These are phyloP conservation scores for Knoxia roxburghii DNA, from an alignment of 257 asterid species.

Conservation along the genomic window DNA sequence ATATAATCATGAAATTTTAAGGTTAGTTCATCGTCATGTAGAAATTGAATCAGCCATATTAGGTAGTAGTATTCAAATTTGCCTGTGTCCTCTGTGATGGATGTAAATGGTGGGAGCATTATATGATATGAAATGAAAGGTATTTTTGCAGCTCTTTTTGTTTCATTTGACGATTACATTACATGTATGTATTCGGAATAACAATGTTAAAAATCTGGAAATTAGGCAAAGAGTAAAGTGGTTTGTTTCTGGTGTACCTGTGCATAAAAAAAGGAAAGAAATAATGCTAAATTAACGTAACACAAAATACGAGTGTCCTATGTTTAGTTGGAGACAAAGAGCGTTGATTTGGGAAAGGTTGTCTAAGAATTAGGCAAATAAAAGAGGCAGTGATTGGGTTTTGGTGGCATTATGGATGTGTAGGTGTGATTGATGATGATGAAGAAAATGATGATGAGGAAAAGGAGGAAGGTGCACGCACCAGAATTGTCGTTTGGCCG, in stretches of 20 bases:
- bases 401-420: not conserved
- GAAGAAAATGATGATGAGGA: no score
- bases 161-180: not conserved
- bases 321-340: no score
- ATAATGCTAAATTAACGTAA: no score
- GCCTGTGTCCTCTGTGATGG: not conserved
- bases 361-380: not conserved
- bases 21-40: conserved; percentile 22
- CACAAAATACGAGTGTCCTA: no score
- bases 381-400: not conserved
- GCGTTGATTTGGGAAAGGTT: not conserved
- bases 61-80: conserved; percentile 11
- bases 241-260: no score
- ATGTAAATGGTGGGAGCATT: conserved; percentile 26
- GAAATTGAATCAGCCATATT: conserved; percentile 16
- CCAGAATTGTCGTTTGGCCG: not conserved
- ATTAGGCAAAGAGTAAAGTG: no score
- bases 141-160: conserved; percentile 2
- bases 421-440: no score
- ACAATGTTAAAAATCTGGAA: no score
- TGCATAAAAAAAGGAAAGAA: no score
- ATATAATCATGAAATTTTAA: no score
- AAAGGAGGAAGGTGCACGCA: conserved; percentile 2
- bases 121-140: conserved; percentile 8
- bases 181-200: no score